Percentiles rank a stretch among this genome's conserved stretches.
Conservation (phyloP, 2,329 filamentous ascomycete species). For the Aureobasidium sp. region DNA sequence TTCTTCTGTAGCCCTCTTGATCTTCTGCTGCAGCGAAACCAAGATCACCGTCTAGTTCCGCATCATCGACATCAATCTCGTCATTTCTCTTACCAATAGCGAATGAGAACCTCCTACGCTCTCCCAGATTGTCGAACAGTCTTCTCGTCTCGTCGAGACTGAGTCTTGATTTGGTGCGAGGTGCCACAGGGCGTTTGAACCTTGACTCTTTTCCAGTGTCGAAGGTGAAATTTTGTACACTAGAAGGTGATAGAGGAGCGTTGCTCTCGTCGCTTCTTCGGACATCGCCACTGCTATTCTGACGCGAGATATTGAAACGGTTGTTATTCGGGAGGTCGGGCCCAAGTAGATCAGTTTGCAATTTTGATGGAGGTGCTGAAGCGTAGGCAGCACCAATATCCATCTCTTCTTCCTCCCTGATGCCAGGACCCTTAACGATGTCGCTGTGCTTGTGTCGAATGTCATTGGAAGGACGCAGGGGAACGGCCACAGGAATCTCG, state of each 20-base stretch:
- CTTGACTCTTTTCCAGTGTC: conserved; percentile 18
- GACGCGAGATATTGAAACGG: conserved; percentile 42
- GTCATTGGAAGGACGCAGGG: conserved; percentile 78
- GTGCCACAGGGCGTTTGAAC: conserved; percentile 20
- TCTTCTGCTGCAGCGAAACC: conserved; percentile 92
- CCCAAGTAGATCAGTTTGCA: conserved; percentile 61
- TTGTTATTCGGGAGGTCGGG: conserved; percentile 30
- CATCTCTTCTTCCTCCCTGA: conserved; percentile 73
- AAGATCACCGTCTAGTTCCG: conserved; percentile 77
- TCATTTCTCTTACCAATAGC: conserved; percentile 26
- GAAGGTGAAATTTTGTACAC: conserved; percentile 27
- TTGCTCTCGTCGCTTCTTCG: conserved; percentile 19
- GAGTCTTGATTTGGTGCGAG: conserved; percentile 30
- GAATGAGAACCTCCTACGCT: conserved; percentile 20
- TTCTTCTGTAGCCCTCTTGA: conserved; percentile 83
- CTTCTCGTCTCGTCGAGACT: conserved; percentile 36
- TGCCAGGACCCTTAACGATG: conserved; percentile 17
- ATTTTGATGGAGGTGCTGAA: conserved; percentile 43
- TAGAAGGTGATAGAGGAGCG: conserved; percentile 29
- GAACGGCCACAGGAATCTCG: conserved; percentile 89
- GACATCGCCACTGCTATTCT: conserved; percentile 38
- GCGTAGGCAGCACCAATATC: conserved; percentile 72
- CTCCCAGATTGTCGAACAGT: conserved; percentile 23
- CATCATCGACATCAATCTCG: conserved; percentile 36
- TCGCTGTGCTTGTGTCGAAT: conserved; percentile 55